Conservation (phyloP, 1,284 basidiomycete genomes). For the Caloboletus firmus region DNA sequence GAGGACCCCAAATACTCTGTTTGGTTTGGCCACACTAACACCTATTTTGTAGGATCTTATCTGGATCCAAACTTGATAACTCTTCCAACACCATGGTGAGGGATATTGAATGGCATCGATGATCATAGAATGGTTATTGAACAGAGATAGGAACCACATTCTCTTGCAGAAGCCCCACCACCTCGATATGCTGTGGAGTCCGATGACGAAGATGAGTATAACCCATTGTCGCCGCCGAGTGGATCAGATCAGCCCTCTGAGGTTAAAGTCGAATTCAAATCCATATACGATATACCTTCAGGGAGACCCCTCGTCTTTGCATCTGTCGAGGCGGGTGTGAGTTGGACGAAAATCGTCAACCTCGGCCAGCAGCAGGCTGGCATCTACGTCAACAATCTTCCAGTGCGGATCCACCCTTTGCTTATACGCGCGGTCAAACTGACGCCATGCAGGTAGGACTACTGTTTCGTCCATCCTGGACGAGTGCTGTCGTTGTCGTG, state of each 20-base stretch:
- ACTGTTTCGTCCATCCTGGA: slow-evolving; percentile 52
- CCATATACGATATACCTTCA: slow-evolving; percentile 30
- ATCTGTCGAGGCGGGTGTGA: slow-evolving; percentile 46
- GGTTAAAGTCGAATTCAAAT: slow-evolving; percentile 42
- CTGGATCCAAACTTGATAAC: background rate
- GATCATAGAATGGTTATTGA: background rate
- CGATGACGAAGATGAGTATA: slow-evolving; percentile 65
- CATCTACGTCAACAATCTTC: slow-evolving; percentile 45
- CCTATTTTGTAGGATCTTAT: too few species aligned
- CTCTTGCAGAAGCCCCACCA: slow-evolving; percentile 53
- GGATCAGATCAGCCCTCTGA: slow-evolving; percentile 20
- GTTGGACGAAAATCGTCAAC: slow-evolving; percentile 51
- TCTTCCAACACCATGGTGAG: slow-evolving; percentile 18
- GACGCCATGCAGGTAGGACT: slow-evolving; percentile 49
- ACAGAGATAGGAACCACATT: slow-evolving; percentile 49
- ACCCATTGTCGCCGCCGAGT: slow-evolving; percentile 37
- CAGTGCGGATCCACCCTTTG: slow-evolving; percentile 37
- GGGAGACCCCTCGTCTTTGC: slow-evolving; percentile 43
- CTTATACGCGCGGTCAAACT: background rate
- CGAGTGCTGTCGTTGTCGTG: slow-evolving; percentile 45
- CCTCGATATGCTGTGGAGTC: slow-evolving; percentile 65
- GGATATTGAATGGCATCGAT: background rate
- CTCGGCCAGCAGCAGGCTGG: slow-evolving; percentile 53
- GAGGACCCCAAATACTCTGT: slow-evolving; percentile 14
- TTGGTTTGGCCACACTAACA: background rate